Evolutionary conservation across 352 stramenopile species (phyloP).

Genomic region (Phytophthora litchii): DNA sequence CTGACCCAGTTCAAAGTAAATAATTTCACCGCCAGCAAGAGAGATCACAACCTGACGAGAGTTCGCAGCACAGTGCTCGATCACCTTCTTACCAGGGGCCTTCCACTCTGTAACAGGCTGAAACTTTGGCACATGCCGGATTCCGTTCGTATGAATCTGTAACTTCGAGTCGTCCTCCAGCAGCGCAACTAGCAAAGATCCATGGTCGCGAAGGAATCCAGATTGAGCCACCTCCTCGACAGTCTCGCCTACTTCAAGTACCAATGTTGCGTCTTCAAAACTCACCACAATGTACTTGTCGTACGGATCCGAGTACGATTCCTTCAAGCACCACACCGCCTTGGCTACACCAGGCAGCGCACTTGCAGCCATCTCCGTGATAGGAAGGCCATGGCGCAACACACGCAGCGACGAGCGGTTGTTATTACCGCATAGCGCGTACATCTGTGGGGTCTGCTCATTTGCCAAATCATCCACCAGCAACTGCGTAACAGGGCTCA

Average conservation of each 20-base stretch:
- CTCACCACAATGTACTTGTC: constrained; percentile 99
- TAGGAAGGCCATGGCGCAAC: constrained; percentile 94
- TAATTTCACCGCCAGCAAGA: constrained; percentile 95
- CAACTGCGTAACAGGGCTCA: constrained; percentile 95
- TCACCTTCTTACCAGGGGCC: constrained; percentile 96
- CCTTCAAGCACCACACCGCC: constrained; percentile 95
- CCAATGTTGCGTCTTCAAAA: constrained; percentile 98
- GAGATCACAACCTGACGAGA: constrained; percentile 97
- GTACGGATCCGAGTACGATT: constrained; percentile 72
- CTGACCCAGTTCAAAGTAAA: constrained; percentile 98
- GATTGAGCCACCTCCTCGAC: constrained; percentile 98
- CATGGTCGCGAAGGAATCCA: constrained; percentile 94
- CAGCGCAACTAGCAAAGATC: constrained; percentile 95
- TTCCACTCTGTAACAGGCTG: constrained; percentile 97
- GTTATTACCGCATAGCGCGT: constrained; percentile 93
- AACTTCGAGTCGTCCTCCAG: constrained; percentile 96
- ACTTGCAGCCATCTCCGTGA: constrained; percentile 97
- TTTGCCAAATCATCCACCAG: constrained; percentile 95
- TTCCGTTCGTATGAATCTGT: constrained; percentile 95
- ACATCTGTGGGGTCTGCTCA: constrained; percentile 97
- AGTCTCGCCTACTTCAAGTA: constrained; percentile 96
- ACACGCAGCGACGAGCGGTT: constrained; percentile 95
- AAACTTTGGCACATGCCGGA: constrained; percentile 95
- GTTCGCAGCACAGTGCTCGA: constrained; percentile 97
- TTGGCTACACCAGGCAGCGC: constrained; percentile 95